Evolutionary conservation across 495 filamentous ascomycete genomes (phyloP), one percentile per base, ranked within the genome.

Genomic region (Penicillium verhagenii): DNA sequence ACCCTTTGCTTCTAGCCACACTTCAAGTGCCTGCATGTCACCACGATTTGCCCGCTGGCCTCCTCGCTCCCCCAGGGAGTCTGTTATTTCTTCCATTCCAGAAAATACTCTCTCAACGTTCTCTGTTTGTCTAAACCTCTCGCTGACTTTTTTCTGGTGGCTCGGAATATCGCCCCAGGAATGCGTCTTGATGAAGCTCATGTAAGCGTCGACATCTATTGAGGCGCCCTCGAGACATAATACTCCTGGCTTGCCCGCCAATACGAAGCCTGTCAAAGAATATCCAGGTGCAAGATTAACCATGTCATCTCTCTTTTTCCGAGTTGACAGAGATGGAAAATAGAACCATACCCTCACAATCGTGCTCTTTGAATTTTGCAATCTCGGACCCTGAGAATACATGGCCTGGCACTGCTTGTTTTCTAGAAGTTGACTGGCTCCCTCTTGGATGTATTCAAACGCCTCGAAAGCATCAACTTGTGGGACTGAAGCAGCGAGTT

Each of bases 11-110:
- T 52, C 39, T 7, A 75, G 26, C 72, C 72, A 75, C 8, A 60
- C 69, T 53, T 75, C 72, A 49, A 75, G 46, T n/a, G 72, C 72
- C 57, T 75, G 72, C 72, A 75, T 75, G 66, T 75, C 72, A n/a
- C 72, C 72, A 10, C 72, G 63, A 58, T 75, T 75, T 0, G 72
- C 72, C 29, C 72, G 57, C 53, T 75, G 69, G 4, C 72, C 72
- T 33, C 72, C 59, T 20, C 72, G 56, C 23, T 67, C 71, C 6
- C 72, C 72, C 11, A 75, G 46, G 11, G 70, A 70, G 44, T 73
- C 69, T 14, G 72, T 75, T 21, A 75, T 75, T 43, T 75, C 72
- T 57, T 73, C 64, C 72, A 75, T 75, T 0, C 62, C 66, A 0
- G 48, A 16, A 43, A 75, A 75, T 4, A 67, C 70, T n/a, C 72